Base-by-base conservation (phyloP, 345 rosid species). In the Ricinus communis region DNA sequence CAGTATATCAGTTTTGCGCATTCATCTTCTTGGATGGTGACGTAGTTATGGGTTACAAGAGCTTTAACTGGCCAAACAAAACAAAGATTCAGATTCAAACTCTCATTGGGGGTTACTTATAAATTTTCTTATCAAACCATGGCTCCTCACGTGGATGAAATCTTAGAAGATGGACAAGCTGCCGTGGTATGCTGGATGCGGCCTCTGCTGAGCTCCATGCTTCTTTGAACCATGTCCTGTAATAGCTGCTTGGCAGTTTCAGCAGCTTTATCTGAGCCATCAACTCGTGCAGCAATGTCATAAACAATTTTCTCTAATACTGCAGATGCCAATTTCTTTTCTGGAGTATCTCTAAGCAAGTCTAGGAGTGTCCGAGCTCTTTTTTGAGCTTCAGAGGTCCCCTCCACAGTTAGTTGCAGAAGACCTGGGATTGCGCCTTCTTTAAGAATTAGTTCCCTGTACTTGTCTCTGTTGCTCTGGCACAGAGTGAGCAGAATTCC, bases 401-500 rank as follows among this genome's bases (percentile, higher is more conserved):
- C 96, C 53, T 87, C 91, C 36, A 81, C 92, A 2, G 93, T 90
- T 55, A 87, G 82, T 62, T 82, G 76, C 54, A 90, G 83, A 74
- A 90, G 93, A 67, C 96, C 96, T 0, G 93, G 93, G 65, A 90
- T 87, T 24, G 90, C 96, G 45, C 96, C 96, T 77, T 90, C 96
- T 28, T 85, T 83, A 43, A 90, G 86, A 75, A 87, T 90, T 66
- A 90, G 90, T 58, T 71, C 74, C 57, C 92, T 68, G 72, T 87
- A 90, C 77, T 82, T 87, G 51, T 84, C 85, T 65, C 88, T 78
- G 71, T 79, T 73, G 70, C 87, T 86, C 71, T 63, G 78, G 79
- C 96, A 90, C 65, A 90, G 60, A 40, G 85, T 73, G 49, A 90
- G 90, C 65, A 90, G 68, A 57, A 78, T 84, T 68, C 92, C 89